A percentile compares a stretch with the other conserved stretches of the same genome.
Conservation (phyloP, 208 protist genomes). For the Leishmania tarentolae region DNA sequence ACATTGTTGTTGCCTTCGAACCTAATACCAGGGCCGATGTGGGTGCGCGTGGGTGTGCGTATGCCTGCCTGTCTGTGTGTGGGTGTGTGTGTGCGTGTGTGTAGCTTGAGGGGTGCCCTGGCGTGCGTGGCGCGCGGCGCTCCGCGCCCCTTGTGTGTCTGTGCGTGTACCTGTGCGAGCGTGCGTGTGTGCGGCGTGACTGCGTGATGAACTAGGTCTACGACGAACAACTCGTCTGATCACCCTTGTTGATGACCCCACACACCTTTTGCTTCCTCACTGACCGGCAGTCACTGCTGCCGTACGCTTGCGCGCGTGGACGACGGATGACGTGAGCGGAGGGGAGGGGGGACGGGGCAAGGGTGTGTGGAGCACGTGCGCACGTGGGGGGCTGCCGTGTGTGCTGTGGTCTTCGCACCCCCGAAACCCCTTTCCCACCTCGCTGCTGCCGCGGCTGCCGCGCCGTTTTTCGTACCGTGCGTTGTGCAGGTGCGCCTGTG, state of each 20-base stretch:
- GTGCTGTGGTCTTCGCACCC: not conserved
- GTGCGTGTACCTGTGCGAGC: too few relatives aligned
- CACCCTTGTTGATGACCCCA: conserved; percentile 19
- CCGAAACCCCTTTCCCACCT: not conserved
- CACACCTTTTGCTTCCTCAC: conserved; percentile 38
- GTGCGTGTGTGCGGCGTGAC: conserved; percentile 4
- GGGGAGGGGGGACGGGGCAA: too few relatives aligned
- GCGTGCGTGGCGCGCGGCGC: not conserved
- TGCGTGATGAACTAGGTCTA: conserved; percentile 18
- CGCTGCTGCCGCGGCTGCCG: not conserved
- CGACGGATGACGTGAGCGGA: too few relatives aligned
- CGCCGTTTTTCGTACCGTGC: not conserved
- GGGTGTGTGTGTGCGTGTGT: not conserved
- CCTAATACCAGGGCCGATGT: conserved; percentile 8
- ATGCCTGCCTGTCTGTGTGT: not conserved
- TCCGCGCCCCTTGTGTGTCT: not conserved
- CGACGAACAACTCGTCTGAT: conserved; percentile 36
- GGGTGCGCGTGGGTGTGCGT: not conserved
- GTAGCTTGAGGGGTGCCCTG: not conserved
- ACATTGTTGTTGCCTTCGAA: conserved; percentile 21
- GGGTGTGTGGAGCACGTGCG: not conserved
- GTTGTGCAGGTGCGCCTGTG: too few relatives aligned
- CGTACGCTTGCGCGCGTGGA: not conserved
- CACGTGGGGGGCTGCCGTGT: not conserved
- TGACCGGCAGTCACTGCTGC: conserved; percentile 16